Evolutionary conservation across 2,329 filamentous ascomycete genomes (phyloP).

Genomic region (Fusarium sp.): DNA sequence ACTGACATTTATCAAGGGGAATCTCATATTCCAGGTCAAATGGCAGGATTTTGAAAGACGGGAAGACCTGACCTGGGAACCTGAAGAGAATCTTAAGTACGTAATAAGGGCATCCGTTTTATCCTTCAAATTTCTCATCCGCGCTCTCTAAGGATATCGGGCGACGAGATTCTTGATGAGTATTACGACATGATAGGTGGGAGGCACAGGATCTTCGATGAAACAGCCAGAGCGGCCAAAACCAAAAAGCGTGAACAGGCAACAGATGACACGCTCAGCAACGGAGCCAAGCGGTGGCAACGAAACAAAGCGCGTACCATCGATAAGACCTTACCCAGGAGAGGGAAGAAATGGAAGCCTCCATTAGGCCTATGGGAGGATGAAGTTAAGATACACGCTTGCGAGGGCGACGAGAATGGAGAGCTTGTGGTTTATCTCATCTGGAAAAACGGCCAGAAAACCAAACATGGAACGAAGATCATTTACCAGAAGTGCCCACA

Average conservation of each 20-base stretch:
- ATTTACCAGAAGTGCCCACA: slow-evolving; percentile 84
- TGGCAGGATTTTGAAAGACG: slow-evolving; percentile 84
- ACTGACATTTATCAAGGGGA: not conserved
- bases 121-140: not conserved
- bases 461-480: slow-evolving; percentile 77
- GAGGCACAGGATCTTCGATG: slow-evolving; percentile 64
- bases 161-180: slow-evolving; percentile 71
- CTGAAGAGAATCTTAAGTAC: slow-evolving; percentile 72
- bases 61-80: slow-evolving; percentile 83
- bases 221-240: slow-evolving; percentile 64
- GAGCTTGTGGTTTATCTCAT: slow-evolving; percentile 77
- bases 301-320: not conserved
- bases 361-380: slow-evolving; percentile 85
- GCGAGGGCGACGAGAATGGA: slow-evolving; percentile 73
- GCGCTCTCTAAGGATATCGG: slow-evolving; percentile 61
- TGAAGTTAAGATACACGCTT: slow-evolving; percentile 79
- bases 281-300: not conserved
- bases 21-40: slow-evolving; percentile 67
- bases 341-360: slow-evolving; percentile 70
- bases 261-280: slow-evolving; percentile 1
- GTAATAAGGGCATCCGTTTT: slow-evolving; percentile 10
- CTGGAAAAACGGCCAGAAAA: slow-evolving; percentile 82
- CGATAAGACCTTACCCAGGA: not conserved
- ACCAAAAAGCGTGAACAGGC: slow-evolving; percentile 71
- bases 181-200: slow-evolving; percentile 78